phyloP scores from a whole-genome alignment of 345 rosid genomes.

The Acer negundo region DNA sequence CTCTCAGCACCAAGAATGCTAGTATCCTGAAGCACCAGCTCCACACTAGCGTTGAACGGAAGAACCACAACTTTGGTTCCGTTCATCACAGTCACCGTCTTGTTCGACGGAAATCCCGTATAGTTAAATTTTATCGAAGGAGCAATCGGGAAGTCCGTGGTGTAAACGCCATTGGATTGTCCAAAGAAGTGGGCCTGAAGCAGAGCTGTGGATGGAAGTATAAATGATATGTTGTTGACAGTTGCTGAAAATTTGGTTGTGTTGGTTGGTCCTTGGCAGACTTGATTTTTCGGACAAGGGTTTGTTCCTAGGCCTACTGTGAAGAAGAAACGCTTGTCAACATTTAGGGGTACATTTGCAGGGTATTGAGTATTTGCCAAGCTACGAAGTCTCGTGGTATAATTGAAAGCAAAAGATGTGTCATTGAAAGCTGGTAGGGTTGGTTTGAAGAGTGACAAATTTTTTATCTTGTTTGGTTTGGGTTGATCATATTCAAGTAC shows the following conservation, averaged over 20 bases:
- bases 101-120: slow-evolving; percentile 24
- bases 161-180: slow-evolving; percentile 31
- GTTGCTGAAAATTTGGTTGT: slow-evolving; percentile 17
- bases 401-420: slow-evolving; percentile 20
- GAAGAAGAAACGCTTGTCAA: slow-evolving; percentile 15
- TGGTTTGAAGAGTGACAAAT: slow-evolving; percentile 14
- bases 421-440: slow-evolving; percentile 16
- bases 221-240: slow-evolving; percentile 17
- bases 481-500: slow-evolving; percentile 18
- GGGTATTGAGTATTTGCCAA: slow-evolving; percentile 21
- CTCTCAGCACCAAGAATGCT: slow-evolving; percentile 28
- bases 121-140: slow-evolving; percentile 27
- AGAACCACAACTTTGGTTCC: slow-evolving; percentile 27
- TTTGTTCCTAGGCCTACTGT: slow-evolving; percentile 19
- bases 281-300: slow-evolving; percentile 20
- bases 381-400: slow-evolving; percentile 13
- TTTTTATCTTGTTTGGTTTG: neutral
- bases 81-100: slow-evolving; percentile 18
- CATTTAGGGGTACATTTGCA: slow-evolving; percentile 19
- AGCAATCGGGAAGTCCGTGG: slow-evolving; percentile 31
- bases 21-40: slow-evolving; percentile 30
- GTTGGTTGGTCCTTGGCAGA: slow-evolving; percentile 21
- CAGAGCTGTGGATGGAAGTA: slow-evolving; percentile 21
- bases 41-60: slow-evolving; percentile 24
- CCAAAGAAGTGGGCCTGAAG: slow-evolving; percentile 24